phyloP scores from a whole-genome alignment of 768 basidiomycete genomes.

The Albatrellus ellisii region DNA sequence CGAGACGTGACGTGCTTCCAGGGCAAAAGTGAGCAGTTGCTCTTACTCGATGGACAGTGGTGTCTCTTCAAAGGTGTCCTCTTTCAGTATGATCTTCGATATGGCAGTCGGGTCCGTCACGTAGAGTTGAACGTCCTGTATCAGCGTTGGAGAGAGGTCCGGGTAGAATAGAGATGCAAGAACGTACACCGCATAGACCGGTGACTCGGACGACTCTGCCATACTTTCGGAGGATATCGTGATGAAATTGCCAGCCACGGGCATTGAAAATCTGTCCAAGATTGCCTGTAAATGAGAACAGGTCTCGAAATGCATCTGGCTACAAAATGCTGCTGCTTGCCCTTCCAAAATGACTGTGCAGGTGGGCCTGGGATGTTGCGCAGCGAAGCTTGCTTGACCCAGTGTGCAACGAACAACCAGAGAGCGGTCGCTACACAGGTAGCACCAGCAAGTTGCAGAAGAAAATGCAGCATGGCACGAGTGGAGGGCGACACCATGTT shows the following conservation, averaged over 20 bases:
- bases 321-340: background rate
- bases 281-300: background rate
- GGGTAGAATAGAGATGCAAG: background rate
- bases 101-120: background rate
- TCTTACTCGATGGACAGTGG: background rate
- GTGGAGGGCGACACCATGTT: no score
- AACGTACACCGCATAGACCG: background rate
- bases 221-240: background rate
- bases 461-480: background rate
- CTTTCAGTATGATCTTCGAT: background rate
- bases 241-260: background rate
- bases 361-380: background rate
- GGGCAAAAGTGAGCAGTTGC: background rate
- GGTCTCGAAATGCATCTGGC: no score
- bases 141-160: background rate
- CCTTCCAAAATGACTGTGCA: background rate
- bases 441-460: background rate
- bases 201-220: background rate
- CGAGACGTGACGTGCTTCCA: background rate
- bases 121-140: background rate
- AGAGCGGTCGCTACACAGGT: background rate
- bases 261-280: background rate
- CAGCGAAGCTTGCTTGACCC: background rate
- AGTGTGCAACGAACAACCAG: background rate
- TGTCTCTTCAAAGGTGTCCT: background rate